A percentile compares a stretch with the other conserved stretches of the same genome.
Evolutionary conservation across 2,329 filamentous ascomycete species (phyloP).

Genomic region (Penicillium sumatraense): DNA sequence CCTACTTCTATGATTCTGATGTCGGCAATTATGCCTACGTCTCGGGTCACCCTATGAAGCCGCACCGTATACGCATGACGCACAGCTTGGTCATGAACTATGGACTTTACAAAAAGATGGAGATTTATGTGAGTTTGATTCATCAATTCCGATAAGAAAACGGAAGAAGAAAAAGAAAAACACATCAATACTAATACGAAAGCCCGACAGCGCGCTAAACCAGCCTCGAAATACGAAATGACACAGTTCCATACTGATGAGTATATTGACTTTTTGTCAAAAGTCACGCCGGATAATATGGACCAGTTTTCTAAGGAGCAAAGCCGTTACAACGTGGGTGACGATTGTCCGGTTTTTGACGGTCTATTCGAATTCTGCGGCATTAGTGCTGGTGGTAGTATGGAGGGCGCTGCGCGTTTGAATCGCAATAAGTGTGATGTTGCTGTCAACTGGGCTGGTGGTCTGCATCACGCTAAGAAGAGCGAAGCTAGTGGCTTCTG

Average conservation of each 20-base stretch:
- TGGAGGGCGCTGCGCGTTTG: constrained; percentile 71
- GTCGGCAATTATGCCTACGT: constrained; percentile 98
- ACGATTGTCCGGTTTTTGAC: constrained; percentile 69
- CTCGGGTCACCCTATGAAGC: constrained; percentile 70
- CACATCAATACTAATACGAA: constrained; percentile 22
- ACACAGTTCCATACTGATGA: constrained; percentile 75
- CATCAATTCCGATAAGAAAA: neutral
- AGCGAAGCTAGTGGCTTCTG: constrained; percentile 95
- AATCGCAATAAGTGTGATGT: constrained; percentile 72
- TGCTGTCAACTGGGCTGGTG: constrained; percentile 85
- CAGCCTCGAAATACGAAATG: constrained; percentile 73
- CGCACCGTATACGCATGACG: constrained; percentile 70
- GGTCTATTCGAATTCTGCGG: constrained; percentile 73
- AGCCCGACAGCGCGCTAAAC: constrained; percentile 71
- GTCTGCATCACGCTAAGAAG: constrained; percentile 95
- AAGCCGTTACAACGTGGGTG: constrained; percentile 74
- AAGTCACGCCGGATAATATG: constrained; percentile 98
- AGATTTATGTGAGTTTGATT: constrained; percentile 63
- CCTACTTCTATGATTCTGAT: constrained; percentile 98
- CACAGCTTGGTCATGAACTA: constrained; percentile 73
- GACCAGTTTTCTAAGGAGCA: constrained; percentile 90
- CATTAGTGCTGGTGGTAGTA: constrained; percentile 70
- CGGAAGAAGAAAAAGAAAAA: neutral
- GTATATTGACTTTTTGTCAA: constrained; percentile 74
- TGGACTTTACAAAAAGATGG: constrained; percentile 73